Evolutionary conservation across 2,329 filamentous ascomycete species (phyloP).

Genomic region (Dothidotthia symphoricarpi): DNA sequence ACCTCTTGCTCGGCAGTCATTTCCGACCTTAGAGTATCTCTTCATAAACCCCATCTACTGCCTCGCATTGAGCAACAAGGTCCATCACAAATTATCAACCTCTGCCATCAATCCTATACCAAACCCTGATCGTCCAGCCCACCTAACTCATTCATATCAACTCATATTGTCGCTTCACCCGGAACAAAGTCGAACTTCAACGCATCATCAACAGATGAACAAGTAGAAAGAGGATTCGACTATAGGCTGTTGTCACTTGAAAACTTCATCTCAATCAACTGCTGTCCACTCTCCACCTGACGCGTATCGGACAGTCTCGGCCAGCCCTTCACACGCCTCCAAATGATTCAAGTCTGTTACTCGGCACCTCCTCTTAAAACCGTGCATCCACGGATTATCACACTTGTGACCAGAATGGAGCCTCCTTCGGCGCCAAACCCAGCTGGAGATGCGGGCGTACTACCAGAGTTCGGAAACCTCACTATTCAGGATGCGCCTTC

Average conservation of each 20-base stretch:
- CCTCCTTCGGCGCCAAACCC: constrained; percentile 43
- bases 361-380: constrained; percentile 29
- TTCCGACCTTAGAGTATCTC: constrained; percentile 6
- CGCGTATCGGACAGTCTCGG: constrained; percentile 25
- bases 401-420: constrained; percentile 28
- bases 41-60: constrained; percentile 8
- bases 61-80: constrained; percentile 10
- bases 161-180: constrained; percentile 1
- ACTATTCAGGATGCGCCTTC: constrained; percentile 39
- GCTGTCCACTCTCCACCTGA: neutral
- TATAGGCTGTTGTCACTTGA: constrained; percentile 2
- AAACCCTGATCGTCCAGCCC: neutral
- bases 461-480: constrained; percentile 37
- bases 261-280: neutral
- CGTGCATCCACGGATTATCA: constrained; percentile 25
- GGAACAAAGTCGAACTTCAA: constrained; percentile 2
- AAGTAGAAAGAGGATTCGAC: neutral
- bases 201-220: neutral
- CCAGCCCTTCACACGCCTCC: constrained; percentile 16
- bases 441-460: constrained; percentile 42
- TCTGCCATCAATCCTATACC: neutral
- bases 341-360: constrained; percentile 38
- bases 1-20: constrained; percentile 10
- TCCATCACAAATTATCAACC: constrained; percentile 3
- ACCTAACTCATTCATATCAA: constrained; percentile 2